Evolutionary conservation across 768 basidiomycete species (phyloP), one percentile per base, ranked within the genome.

Genomic region (Leccinum incarnatum): DNA sequence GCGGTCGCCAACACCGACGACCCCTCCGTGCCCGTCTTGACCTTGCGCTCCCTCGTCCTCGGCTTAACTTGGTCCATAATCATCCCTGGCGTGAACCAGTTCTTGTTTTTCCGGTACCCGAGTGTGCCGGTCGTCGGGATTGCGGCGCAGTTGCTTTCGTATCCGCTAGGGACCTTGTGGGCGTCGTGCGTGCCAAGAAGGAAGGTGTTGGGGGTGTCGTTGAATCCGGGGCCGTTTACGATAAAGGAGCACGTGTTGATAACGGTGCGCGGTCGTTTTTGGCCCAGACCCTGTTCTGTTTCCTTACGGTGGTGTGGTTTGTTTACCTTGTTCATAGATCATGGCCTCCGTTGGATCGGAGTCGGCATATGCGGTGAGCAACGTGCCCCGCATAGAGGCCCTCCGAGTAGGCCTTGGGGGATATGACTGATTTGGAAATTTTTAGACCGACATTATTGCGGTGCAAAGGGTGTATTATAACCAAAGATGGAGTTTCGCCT

Each of bases 31-130:
- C 82, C 83, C 8, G 82, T 80, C 8, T 77, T 76, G 36, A 90
- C 89, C 0, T 47, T 91, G 46, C 85, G 90, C 34, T 81, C 84
- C 3, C 90, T 88, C 88, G 72, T 80, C 6, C 77, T 95, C 49
- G 94, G 95, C 51, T 56, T 93, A 15, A 61, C 81, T 34, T 90
- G 83, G 80, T 81, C 89, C 4, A 81, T 90, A 36, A 62, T 91
- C 66, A 78, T 85, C 54, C 78, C 85, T 5, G 85, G 83, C 25
- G 71, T 86, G 53, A 89, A 91, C 66, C 89, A 88, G 60, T 88
- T 89, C 75, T 87, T 89, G 74, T 87, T 82, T 78, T 89, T 90
- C 74, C 85, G 87, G 15, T 88, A 83, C 66, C 89, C 90, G 4
- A 80, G 80, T 32, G 84, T 91, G 12, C 75, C 77, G 23, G 79